Conservation (phyloP, 2,329 filamentous ascomycete genomes). For the Pseudogymnoascus sp. region DNA sequence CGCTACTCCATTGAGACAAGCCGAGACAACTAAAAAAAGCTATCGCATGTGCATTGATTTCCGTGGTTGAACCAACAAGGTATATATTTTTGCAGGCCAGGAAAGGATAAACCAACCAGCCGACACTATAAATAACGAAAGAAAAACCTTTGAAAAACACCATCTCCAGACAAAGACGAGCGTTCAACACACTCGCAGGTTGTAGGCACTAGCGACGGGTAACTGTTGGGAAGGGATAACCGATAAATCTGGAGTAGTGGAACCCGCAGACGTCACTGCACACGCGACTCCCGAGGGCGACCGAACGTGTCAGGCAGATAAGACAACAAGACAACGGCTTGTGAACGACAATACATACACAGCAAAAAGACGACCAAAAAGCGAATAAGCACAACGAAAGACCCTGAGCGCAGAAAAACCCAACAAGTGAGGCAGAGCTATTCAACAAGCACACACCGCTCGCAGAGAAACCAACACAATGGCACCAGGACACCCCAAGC, state of each 20-base stretch:
- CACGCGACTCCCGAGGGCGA: conserved; percentile 1
- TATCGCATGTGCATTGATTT: not conserved
- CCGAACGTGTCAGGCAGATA: not conserved
- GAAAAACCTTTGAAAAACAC: too few relatives aligned
- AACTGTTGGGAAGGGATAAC: conserved; percentile 6
- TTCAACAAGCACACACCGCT: conserved; percentile 6
- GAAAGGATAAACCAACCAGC: not conserved
- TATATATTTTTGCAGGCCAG: not conserved
- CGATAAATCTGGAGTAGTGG: not conserved
- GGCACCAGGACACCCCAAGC: conserved; percentile 1
- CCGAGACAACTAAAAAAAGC: not conserved
- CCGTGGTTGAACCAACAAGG: not conserved
- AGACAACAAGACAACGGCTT: not conserved
- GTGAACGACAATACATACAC: not conserved
- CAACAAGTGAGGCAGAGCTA: not conserved
- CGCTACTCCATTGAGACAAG: conserved; percentile 5
- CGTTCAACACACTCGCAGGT: not conserved
- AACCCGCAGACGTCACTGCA: not conserved
- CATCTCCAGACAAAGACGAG: not conserved
- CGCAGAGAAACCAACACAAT: not conserved
- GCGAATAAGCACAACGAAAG: not conserved
- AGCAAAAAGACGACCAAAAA: not conserved
- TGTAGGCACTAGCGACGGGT: conserved; percentile 3
- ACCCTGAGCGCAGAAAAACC: not conserved
- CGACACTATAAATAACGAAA: not conserved